Conservation (phyloP, 106 monocot genomes). For the Dioscorea dumetorum region DNA sequence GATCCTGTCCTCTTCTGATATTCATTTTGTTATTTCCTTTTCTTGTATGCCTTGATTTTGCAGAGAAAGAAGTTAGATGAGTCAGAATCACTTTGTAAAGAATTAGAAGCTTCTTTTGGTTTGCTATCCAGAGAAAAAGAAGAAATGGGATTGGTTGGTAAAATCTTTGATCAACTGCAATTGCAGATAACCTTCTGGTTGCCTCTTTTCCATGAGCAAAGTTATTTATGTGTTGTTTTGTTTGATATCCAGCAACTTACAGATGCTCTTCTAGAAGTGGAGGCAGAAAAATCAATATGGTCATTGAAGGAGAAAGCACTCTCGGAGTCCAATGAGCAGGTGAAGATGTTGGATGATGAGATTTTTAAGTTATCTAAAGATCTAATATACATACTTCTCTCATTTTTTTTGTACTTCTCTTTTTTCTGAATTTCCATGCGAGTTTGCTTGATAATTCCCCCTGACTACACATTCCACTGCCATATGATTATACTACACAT, state of each 20-base stretch:
- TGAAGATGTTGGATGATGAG: constrained; percentile 31
- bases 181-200: background rate
- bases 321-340: constrained; percentile 29
- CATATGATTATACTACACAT: too few species aligned
- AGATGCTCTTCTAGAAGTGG: constrained; percentile 77
- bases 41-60: constrained; percentile 7
- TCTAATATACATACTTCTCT: constrained; percentile 34
- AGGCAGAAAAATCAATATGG: constrained; percentile 64
- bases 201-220: background rate
- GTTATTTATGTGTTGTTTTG: background rate
- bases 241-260: constrained; percentile 72
- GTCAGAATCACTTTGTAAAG: constrained; percentile 34
- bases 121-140: constrained; percentile 64
- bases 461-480: too few species aligned
- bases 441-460: background rate
- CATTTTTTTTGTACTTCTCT: background rate
- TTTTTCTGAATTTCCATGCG: background rate
- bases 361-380: constrained; percentile 34
- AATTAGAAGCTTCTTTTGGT: constrained; percentile 40
- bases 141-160: constrained; percentile 88
- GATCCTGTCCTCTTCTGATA: background rate
- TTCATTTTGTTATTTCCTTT: background rate
- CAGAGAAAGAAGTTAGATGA: constrained; percentile 46
- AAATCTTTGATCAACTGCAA: background rate
- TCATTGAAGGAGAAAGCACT: constrained; percentile 44